Evolutionary conservation across 2,329 filamentous ascomycete species (phyloP).

Genomic region (Fonsecaea multimorphosa): DNA sequence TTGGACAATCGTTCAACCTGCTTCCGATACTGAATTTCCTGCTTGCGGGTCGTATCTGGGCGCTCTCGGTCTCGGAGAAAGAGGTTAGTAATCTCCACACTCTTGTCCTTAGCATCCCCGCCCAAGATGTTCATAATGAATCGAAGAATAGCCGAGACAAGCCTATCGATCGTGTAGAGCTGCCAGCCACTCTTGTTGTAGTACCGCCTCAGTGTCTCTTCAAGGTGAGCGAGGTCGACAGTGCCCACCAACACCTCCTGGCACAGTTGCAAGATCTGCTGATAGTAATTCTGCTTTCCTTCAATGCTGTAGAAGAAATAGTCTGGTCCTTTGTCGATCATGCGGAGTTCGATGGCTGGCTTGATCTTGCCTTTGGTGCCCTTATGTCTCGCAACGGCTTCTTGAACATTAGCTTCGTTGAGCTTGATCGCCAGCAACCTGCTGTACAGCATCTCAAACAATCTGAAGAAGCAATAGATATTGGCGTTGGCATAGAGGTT

Average conservation of each 20-base stretch:
- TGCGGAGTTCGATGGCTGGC: constrained; percentile 80
- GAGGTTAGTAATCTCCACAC: constrained; percentile 83
- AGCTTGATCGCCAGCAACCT: constrained; percentile 84
- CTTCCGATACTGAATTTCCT: constrained; percentile 87
- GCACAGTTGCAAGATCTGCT: constrained; percentile 81
- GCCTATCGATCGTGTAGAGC: constrained; percentile 88
- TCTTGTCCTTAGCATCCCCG: constrained; percentile 89
- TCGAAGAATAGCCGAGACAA: constrained; percentile 78
- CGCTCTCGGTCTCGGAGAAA: constrained; percentile 82
- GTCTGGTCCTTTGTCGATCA: constrained; percentile 75
- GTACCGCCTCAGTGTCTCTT: constrained; percentile 88
- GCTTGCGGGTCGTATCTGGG: constrained; percentile 85
- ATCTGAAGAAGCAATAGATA: constrained; percentile 92
- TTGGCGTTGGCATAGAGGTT: constrained; percentile 91
- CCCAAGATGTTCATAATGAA: constrained; percentile 70
- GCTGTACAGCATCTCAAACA: constrained; percentile 89
- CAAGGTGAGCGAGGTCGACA: constrained; percentile 80
- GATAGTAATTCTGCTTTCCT: constrained; percentile 76
- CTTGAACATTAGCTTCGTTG: constrained; percentile 73
- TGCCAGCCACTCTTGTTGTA: constrained; percentile 92
- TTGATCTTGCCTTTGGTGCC: constrained; percentile 59
- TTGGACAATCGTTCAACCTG: constrained; percentile 92
- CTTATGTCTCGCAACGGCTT: constrained; percentile 75
- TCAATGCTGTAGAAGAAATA: constrained; percentile 76
- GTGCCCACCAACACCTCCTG: constrained; percentile 85